Base-by-base conservation (phyloP, 352 stramenopile species). In the Phytophthora multivora region DNA sequence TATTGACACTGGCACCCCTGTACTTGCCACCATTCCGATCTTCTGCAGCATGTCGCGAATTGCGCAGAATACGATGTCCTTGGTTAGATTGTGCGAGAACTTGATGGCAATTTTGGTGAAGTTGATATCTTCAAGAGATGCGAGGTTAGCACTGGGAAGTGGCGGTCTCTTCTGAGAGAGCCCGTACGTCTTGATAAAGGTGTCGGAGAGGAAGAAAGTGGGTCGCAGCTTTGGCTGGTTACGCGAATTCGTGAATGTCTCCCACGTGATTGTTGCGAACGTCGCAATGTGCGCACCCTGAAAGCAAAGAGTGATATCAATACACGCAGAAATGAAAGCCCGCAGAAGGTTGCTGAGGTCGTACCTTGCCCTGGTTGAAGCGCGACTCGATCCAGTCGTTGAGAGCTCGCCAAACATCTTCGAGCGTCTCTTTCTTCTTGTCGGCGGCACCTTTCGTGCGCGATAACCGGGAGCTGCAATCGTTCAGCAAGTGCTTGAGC, bases 21-120 rank as follows among this genome's bases (percentile, higher is more conserved):
- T 79, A 16, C 68, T 70, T 0, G 83, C 81, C 23, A 90, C 61
- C 49, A 88, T 75, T 12, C 83, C 83, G 46, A 92, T 86, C 55
- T 85, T 83, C 63, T 92, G 83, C 40, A 93, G 58, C 63, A 93
- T 53, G 52, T 93, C 83, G 11, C 83, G 75, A 26, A 90, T 66
- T 28, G 77, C 83, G 23, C 75, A 79, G 52, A 90, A 89, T 10
- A 90, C 81, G 15, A 86, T 58, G 61, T 91, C 83, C 33, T 93
- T 93, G 13, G 79, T 93, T 51, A 93, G 71, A 25, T 73, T 85
- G 40, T 70, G 73, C 15, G 81, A 91, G 56, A 85, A 93, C 50
- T 90, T 92, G 73, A 90, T 92, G 59, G 83, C 83, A 51, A 92
- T 86, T 56, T 92, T 92, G 25, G 79, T 90, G 53, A 90, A 90